Evolutionary conservation across 805 yeast genomes (phyloP).

Genomic region (Schizosaccharomyces japonicus): DNA sequence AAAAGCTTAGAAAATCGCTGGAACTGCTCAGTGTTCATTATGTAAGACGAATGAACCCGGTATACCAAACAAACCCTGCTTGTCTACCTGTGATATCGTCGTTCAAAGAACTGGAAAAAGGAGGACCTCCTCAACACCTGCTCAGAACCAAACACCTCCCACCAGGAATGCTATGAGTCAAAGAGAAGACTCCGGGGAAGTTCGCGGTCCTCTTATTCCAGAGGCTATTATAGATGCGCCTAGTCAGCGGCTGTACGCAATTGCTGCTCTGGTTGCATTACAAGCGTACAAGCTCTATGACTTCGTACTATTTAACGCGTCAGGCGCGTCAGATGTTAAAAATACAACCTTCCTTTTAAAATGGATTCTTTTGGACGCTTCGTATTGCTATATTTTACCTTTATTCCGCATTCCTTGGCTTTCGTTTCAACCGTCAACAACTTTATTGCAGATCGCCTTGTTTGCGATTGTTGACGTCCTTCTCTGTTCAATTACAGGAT

Average conservation of each 20-base stretch:
- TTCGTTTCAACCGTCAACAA: slow-evolving; percentile 34
- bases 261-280: slow-evolving; percentile 44
- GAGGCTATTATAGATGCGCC: slow-evolving; percentile 42
- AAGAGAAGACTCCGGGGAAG: neutral
- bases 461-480: slow-evolving; percentile 30
- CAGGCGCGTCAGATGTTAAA: slow-evolving; percentile 24
- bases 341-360: slow-evolving; percentile 38
- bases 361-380: slow-evolving; percentile 49
- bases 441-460: slow-evolving; percentile 24
- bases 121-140: neutral
- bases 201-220: slow-evolving; percentile 25
- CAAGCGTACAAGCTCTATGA: slow-evolving; percentile 75
- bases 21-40: neutral
- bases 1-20: neutral
- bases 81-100: too few species aligned
- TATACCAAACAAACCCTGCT: too few species aligned
- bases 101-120: neutral
- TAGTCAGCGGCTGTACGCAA: slow-evolving; percentile 45
- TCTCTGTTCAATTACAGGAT: slow-evolving; percentile 14
- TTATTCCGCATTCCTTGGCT: slow-evolving; percentile 53
- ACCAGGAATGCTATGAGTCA: neutral
- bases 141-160: neutral
- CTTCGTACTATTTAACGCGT: slow-evolving; percentile 32
- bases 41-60: too few species aligned
- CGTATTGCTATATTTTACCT: slow-evolving; percentile 43